Evolutionary conservation across 192 early-diverging fungal species (phyloP).

Genomic region (Podila horticola): DNA sequence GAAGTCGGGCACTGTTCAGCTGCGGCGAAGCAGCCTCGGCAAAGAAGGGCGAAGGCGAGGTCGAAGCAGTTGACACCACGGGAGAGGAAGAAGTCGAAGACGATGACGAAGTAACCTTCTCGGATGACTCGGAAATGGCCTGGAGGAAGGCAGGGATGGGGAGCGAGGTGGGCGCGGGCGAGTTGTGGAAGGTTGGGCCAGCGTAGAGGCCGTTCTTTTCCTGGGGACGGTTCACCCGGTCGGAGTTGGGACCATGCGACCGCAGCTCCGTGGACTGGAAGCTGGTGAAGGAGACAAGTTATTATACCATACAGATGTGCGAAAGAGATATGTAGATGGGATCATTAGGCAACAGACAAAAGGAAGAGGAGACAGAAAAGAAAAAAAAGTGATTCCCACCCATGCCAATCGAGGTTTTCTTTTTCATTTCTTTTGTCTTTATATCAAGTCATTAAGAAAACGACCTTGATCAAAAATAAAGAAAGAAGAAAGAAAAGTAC

Average conservation of each 20-base stretch:
- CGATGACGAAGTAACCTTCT: constrained; percentile 4
- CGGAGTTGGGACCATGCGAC: constrained; percentile 4
- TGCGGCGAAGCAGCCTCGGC: constrained; percentile 40
- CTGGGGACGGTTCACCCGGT: constrained; percentile 13
- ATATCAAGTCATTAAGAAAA: too few relatives aligned
- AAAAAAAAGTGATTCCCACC: not conserved
- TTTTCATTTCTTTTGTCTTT: too few relatives aligned
- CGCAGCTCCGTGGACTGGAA: not conserved
- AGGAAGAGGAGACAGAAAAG: not conserved
- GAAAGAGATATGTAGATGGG: not conserved
- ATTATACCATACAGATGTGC: not conserved
- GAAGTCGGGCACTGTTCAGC: constrained; percentile 31
- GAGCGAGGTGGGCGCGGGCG: constrained; percentile 62
- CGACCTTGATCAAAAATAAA: not conserved
- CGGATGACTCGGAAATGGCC: constrained; percentile 19
- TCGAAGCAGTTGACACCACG: not conserved
- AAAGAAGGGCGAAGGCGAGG: constrained; percentile 26
- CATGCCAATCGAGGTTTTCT: not conserved
- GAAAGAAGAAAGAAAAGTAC: not conserved
- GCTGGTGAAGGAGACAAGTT: not conserved
- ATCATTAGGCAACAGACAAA: not conserved
- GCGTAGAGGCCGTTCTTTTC: constrained; percentile 56
- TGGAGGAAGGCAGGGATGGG: constrained; percentile 60
- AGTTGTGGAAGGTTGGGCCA: constrained; percentile 67
- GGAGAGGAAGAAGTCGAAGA: not conserved